Evolutionary conservation across 306 rosid species (phyloP).

Genomic region (Sesbania bispinosa): DNA sequence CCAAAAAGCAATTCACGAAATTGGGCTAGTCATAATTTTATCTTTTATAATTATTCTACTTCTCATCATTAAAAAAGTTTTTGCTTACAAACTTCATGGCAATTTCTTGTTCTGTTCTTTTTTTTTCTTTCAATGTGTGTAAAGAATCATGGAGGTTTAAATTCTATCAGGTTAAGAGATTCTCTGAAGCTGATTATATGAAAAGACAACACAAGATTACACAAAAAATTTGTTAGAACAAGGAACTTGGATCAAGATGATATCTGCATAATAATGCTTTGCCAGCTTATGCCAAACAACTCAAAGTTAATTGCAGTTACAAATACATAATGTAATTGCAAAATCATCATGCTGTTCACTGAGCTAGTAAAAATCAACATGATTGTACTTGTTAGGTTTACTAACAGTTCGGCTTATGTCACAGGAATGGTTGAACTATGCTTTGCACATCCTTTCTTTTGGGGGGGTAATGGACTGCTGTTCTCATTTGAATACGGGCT

Average conservation of each 20-base stretch:
- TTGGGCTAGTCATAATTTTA: not conserved
- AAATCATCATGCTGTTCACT: conserved; percentile 26
- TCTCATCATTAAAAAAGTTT: not conserved
- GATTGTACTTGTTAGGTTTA: conserved; percentile 30
- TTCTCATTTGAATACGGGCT: not conserved
- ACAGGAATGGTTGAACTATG: conserved; percentile 26
- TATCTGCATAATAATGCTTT: conserved; percentile 2
- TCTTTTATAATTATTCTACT: not conserved
- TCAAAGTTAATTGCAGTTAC: conserved; percentile 25
- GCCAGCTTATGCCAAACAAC: conserved; percentile 33
- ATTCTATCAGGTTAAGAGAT: not conserved
- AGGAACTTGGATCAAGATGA: conserved; percentile 4
- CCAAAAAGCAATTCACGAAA: not conserved
- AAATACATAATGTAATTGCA: conserved; percentile 18
- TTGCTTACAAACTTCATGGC: not conserved
- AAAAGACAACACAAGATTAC: not conserved
- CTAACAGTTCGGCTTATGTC: conserved; percentile 27
- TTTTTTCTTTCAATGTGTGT: not conserved
- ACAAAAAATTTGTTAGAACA: not conserved
- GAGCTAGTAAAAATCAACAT: conserved; percentile 32
- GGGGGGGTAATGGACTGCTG: too few species aligned
- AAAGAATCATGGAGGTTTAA: not conserved
- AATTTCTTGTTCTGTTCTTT: not conserved
- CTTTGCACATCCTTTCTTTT: conserved; percentile 37
- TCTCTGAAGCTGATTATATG: not conserved